These are phyloP conservation scores for Strobilomyces echinocephalus DNA, from an alignment of 768 basidiomycete genomes.

Conservation along the genomic window DNA sequence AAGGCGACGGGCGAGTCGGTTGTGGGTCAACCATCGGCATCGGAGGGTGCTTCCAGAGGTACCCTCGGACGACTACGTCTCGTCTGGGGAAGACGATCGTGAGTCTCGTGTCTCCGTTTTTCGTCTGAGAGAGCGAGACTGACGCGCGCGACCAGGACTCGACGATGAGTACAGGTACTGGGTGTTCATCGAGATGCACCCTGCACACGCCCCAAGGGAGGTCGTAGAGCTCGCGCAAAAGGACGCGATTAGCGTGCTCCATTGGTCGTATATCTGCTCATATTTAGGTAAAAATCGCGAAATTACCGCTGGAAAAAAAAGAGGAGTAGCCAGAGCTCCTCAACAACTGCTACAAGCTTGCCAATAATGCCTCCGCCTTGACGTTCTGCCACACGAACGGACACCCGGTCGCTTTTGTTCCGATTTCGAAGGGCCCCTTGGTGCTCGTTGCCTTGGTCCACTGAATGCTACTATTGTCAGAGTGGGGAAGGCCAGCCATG, in stretches of 20 bases:
- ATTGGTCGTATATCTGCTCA: conserved; percentile 75
- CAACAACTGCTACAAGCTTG: too few species aligned
- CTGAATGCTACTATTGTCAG: too few species aligned
- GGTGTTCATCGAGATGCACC: conserved; percentile 75
- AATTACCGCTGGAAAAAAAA: too few species aligned
- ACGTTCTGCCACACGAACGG: too few species aligned
- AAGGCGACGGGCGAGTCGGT: conserved; percentile 33
- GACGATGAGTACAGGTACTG: conserved; percentile 80
- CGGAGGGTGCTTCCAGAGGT: conserved; percentile 47
- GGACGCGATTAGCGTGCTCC: conserved; percentile 72
- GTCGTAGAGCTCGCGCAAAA: conserved; percentile 52
- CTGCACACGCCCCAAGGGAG: conserved; percentile 54
- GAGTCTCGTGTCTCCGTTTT: conserved; percentile 11
- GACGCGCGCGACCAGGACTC: conserved; percentile 42
- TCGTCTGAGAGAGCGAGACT: not conserved
- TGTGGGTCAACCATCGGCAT: conserved; percentile 64
- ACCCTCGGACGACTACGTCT: conserved; percentile 30
- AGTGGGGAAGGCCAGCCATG: too few species aligned
- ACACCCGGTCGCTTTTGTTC: too few species aligned
- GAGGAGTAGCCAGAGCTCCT: too few species aligned
- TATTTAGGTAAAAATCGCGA: too few species aligned
- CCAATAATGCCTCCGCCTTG: too few species aligned
- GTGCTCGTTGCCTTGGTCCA: too few species aligned
- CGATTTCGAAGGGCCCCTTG: too few species aligned
- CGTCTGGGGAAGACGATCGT: conserved; percentile 39